Conservation (phyloP, 1,284 basidiomycete genomes). For the Coniferiporia weirii region DNA sequence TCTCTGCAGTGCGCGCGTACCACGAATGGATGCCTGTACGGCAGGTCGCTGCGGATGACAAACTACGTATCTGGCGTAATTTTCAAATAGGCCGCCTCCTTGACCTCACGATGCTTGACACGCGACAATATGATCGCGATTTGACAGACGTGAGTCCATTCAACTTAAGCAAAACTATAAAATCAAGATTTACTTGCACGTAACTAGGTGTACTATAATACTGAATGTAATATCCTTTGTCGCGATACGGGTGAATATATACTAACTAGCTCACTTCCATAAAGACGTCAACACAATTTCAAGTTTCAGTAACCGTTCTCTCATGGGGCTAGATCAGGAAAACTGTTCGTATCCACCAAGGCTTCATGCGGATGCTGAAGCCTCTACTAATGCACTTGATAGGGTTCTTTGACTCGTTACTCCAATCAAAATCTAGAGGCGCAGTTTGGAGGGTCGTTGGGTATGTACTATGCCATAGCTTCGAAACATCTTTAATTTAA, state of each 20-base stretch:
- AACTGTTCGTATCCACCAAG: slow-evolving; percentile 33
- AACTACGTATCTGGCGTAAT: slow-evolving; percentile 62
- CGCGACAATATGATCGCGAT: slow-evolving; percentile 60
- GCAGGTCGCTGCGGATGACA: slow-evolving; percentile 55
- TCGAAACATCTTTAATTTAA: neutral
- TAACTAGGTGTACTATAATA: slow-evolving; percentile 51
- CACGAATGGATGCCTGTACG: slow-evolving; percentile 71
- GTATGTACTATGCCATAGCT: slow-evolving; percentile 25
- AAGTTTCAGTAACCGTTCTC: slow-evolving; percentile 41
- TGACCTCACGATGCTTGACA: slow-evolving; percentile 61
- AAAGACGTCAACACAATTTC: slow-evolving; percentile 42
- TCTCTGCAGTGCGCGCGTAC: slow-evolving; percentile 59
- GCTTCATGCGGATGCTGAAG: neutral
- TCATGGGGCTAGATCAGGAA: slow-evolving; percentile 58
- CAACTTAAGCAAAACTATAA: neutral
- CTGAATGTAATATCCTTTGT: slow-evolving; percentile 30
- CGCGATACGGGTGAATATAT: neutral
- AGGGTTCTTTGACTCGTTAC: slow-evolving; percentile 53
- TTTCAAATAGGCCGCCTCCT: slow-evolving; percentile 60
- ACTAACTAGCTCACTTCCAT: neutral
- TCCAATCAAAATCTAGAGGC: slow-evolving; percentile 42
- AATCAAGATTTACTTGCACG: neutral
- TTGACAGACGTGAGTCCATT: slow-evolving; percentile 45
- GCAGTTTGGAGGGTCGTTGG: slow-evolving; percentile 58
- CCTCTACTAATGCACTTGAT: neutral